phyloP scores from a whole-genome alignment of 2,329 filamentous ascomycete species.

The Colletotrichum sp. region DNA sequence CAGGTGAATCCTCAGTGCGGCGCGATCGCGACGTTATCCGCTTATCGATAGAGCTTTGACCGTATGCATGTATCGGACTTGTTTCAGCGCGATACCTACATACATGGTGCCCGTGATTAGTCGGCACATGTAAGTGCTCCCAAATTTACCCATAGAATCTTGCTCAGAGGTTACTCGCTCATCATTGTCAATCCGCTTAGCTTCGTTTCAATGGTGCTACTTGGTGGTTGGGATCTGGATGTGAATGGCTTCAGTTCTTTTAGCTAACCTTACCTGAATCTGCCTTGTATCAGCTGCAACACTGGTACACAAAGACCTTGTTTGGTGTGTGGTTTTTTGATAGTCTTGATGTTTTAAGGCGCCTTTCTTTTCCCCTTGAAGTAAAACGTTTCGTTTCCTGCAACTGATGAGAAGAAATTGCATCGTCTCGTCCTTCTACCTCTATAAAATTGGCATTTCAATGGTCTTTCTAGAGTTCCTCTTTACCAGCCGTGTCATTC shows the following conservation, averaged over 20 bases:
- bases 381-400: neutral
- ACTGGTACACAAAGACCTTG: neutral
- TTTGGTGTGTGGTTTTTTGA: neutral
- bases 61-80: neutral
- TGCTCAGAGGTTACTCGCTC: neutral
- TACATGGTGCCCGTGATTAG: neutral
- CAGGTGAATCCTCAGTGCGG: neutral
- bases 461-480: accelerated
- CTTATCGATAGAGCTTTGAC: neutral
- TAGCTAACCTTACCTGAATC: neutral
- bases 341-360: neutral
- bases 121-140: neutral
- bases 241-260: neutral
- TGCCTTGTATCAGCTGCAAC: neutral
- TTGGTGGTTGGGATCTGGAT: neutral
- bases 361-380: neutral
- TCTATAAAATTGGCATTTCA: neutral
- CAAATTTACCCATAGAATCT: neutral
- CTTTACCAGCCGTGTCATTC: accelerated
- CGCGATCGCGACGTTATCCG: neutral
- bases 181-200: neutral
- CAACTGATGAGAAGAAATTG: neutral
- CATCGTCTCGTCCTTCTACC: neutral
- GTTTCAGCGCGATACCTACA: neutral
- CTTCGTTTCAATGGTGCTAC: neutral